These are phyloP conservation scores for Eucalyptus grandis DNA, from an alignment of 345 rosid genomes.

Conservation along the genomic window DNA sequence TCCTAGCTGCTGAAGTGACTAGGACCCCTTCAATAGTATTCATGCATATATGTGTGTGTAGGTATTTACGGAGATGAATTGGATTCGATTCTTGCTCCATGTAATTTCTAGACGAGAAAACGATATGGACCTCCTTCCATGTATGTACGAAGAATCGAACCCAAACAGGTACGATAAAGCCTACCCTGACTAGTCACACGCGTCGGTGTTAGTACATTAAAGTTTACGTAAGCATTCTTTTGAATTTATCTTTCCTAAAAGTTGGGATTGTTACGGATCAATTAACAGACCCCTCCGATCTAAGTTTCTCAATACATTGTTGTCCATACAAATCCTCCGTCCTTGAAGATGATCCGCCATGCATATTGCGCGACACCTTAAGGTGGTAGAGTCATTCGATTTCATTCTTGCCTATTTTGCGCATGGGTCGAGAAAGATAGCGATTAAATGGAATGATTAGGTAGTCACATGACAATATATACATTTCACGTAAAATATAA, in stretches of 20 bases:
- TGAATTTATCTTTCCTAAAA: not conserved
- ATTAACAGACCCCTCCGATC: rapidly evolving
- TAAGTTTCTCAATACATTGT: not conserved
- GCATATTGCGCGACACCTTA: no score
- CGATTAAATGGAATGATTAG: rapidly evolving
- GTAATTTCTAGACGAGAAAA: not conserved
- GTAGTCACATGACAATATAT: rapidly evolving
- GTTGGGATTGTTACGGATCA: rapidly evolving
- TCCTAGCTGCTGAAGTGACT: not conserved
- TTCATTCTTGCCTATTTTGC: not conserved
- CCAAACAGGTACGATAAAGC: rapidly evolving
- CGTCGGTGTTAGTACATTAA: not conserved
- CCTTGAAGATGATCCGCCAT: not conserved
- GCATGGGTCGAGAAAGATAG: rapidly evolving
- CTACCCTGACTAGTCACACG: rapidly evolving
- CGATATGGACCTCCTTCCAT: rapidly evolving
- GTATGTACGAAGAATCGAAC: not conserved
- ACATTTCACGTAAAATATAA: rapidly evolving
- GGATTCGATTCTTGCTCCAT: not conserved
- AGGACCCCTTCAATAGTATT: not conserved
- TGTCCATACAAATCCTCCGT: not conserved
- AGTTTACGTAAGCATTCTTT: not conserved
- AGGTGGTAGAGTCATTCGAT: rapidly evolving
- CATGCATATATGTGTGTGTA: rapidly evolving
- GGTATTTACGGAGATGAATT: rapidly evolving